Evolutionary conservation across 2,329 filamentous ascomycete genomes (phyloP), one percentile per base, ranked within the genome.

Genomic region (Aspergillus tanneri): DNA sequence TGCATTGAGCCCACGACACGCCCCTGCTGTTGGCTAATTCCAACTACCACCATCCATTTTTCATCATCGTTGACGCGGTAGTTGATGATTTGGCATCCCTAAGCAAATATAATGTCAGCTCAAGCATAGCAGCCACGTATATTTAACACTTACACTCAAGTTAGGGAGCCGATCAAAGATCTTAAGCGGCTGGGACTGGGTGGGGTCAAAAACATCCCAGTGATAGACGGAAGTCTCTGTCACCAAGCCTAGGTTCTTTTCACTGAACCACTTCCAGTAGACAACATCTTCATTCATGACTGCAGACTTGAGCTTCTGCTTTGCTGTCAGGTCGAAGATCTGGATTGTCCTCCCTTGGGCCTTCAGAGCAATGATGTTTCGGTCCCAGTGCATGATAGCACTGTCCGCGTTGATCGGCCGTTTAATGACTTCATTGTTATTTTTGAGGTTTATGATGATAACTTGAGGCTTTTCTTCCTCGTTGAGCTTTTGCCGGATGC

Each of bases 31-130:
- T 91, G 89, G 50, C 91, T 91, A 63, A 99, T 99, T 64, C 93
- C 93, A 49, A 99, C 90, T 47, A 96, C 86, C 23, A 95, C 91
- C 85, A 95, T 95, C 93, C 93, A 99, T 74, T 96, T 96, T 69
- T 90, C 90, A 58, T 99, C 92, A 57, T 86, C 84, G 72, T 92
- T 96, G 61, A 95, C 88, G 60, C 92, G 90, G 76, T 99, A 99
- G 77, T 97, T 99, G 82, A 99, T 99, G 72, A 99, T 99, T 83
- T 99, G 93, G 74, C 90, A 95, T 58, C 87, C 87, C 89, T 95
- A 19, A 46, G 27, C 23, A 50, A 46, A 40, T 5, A 47, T 38
- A 45, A 14, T 36, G 41, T 53, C 25, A 54, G 44, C 23, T 24
- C 21, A n/a, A 21, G 24, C 7, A 25, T 11, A 27, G 14, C 19